phyloP scores from a whole-genome alignment of 129 eudicot species.

The Oenanthe sinensis region DNA sequence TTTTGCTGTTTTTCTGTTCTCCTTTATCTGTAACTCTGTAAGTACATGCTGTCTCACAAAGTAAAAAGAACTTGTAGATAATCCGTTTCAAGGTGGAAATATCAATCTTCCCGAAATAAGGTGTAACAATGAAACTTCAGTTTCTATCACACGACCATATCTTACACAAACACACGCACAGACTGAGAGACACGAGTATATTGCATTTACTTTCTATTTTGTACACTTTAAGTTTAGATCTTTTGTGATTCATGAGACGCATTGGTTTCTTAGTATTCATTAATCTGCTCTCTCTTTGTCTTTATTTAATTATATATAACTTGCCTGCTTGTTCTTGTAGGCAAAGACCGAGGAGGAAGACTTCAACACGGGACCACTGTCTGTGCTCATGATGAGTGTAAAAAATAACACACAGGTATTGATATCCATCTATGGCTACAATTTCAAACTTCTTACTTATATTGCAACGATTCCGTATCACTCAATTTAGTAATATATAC shows the following conservation, averaged over 20 bases:
- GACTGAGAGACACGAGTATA: not conserved
- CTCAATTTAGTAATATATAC: not conserved
- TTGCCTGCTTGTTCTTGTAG: not conserved
- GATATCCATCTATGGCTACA: not conserved
- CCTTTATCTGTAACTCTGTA: not conserved
- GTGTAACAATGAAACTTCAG: not conserved
- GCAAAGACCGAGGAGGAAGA: conserved; percentile 78
- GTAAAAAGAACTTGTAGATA: too few species aligned
- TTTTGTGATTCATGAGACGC: too few species aligned
- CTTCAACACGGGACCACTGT: conserved; percentile 86
- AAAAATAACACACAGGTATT: conserved; percentile 82
- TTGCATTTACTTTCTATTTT: not conserved
- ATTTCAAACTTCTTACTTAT: not conserved
- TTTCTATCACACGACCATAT: not conserved
- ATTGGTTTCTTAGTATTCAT: not conserved
- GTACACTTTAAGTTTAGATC: not conserved
- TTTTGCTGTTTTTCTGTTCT: not conserved
- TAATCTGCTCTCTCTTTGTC: not conserved
- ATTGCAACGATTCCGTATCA: not conserved
- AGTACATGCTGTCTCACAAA: not conserved
- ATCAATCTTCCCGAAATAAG: not conserved
- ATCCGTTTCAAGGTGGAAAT: not conserved
- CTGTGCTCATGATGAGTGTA: conserved; percentile 89
- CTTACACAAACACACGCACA: not conserved
- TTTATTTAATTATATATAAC: not conserved